phyloP scores from a whole-genome alignment of 129 eudicot species.

The Flaveria ramosissima region DNA sequence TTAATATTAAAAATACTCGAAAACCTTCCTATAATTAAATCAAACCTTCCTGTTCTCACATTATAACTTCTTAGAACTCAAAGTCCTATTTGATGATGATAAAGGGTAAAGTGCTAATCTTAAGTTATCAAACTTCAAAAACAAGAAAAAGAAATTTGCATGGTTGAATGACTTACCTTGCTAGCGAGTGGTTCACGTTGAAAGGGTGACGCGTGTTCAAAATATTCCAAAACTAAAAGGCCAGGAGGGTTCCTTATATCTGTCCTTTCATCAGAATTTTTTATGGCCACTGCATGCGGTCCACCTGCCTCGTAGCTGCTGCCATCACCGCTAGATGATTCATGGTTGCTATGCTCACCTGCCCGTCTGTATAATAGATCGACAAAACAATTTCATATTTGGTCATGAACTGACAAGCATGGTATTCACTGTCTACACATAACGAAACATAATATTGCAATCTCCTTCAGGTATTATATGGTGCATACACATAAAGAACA shows the following conservation, averaged over 20 bases:
- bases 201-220: slow-evolving; percentile 67
- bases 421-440: not conserved
- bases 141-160: not conserved
- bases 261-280: slow-evolving; percentile 43
- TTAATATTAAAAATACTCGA: no score
- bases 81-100: not conserved
- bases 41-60: no score
- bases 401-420: not conserved
- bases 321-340: slow-evolving; percentile 74
- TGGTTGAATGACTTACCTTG: slow-evolving; percentile 49
- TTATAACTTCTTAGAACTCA: not conserved
- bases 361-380: slow-evolving; percentile 43
- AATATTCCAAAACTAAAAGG: slow-evolving; percentile 62
- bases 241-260: slow-evolving; percentile 73
- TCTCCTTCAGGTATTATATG: no score
- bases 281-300: slow-evolving; percentile 30
- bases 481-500: no score
- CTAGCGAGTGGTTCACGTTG: slow-evolving; percentile 77
- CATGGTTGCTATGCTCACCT: slow-evolving; percentile 79
- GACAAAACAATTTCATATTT: not conserved
- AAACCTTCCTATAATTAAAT: no score
- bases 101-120: slow-evolving; percentile 1
- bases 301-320: slow-evolving; percentile 59
- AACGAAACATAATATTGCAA: not conserved
- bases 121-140: no score